Evolutionary conservation across 1,284 basidiomycete species (phyloP).

Genomic region (Pseudozyma tsukubaensis): DNA sequence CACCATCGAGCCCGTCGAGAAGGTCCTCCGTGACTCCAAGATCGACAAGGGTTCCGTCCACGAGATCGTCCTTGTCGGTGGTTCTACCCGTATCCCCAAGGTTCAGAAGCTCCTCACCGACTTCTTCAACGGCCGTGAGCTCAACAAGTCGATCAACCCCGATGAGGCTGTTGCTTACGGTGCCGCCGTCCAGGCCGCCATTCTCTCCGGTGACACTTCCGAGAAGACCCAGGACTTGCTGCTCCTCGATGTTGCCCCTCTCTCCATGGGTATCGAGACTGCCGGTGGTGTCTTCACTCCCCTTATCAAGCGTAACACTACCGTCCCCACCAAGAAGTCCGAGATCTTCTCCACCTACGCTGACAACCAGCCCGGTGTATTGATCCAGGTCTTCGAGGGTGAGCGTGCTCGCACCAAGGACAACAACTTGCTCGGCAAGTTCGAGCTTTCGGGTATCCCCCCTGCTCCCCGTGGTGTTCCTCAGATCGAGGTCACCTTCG

Average conservation of each 20-base stretch:
- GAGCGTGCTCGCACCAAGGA: constrained; percentile 99
- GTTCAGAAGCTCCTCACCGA: constrained; percentile 97
- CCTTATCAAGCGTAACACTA: constrained; percentile 98
- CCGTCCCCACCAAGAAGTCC: constrained; percentile 98
- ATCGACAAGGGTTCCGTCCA: constrained; percentile 90
- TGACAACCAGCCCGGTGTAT: constrained; percentile 98
- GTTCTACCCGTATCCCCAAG: constrained; percentile 98
- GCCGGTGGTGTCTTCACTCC: constrained; percentile 99
- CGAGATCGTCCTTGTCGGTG: constrained; percentile 97
- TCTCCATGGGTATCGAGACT: constrained; percentile 96
- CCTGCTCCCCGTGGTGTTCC: constrained; percentile 98
- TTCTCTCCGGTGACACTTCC: constrained; percentile 95
- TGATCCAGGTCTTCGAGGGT: constrained; percentile 99
- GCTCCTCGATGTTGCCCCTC: constrained; percentile 93
- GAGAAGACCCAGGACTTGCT: constrained; percentile 98
- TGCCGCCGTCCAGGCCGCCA: constrained; percentile 98
- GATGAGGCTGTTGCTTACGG: constrained; percentile 99
- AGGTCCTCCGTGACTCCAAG: constrained; percentile 97
- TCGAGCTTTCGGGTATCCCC: constrained; percentile 97
- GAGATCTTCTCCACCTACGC: constrained; percentile 99
- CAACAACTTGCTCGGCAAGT: constrained; percentile 98
- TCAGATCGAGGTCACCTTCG: constrained; percentile 97
- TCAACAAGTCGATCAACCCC: constrained; percentile 85
- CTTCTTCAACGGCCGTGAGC: constrained; percentile 87
- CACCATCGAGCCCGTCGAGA: constrained; percentile 97